Evolutionary conservation across 2,329 filamentous ascomycete genomes (phyloP).

Genomic region (Cryphonectria japonica): DNA sequence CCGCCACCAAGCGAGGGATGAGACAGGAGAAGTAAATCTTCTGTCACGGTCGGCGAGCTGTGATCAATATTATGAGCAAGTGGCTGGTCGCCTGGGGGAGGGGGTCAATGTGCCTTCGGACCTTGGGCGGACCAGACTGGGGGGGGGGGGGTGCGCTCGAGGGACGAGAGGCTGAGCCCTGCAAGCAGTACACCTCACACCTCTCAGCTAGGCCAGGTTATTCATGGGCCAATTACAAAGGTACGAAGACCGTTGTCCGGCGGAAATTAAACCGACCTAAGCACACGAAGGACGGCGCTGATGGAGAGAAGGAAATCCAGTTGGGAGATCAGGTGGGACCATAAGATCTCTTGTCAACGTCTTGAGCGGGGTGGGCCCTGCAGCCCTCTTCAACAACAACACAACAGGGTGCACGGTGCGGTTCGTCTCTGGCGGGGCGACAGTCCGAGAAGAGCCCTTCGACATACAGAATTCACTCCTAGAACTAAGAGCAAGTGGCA

Average conservation of each 20-base stretch:
- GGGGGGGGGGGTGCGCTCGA: neutral
- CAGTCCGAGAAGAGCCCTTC: neutral
- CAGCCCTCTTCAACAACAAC: constrained; percentile 6
- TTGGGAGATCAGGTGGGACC: constrained; percentile 1
- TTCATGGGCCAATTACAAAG: constrained; percentile 22
- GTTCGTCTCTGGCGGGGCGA: constrained; percentile 10
- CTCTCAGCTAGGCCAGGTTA: constrained; percentile 15
- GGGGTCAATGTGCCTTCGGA: constrained; percentile 19
- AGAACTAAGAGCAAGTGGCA: constrained; percentile 5
- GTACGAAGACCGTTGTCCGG: constrained; percentile 4
- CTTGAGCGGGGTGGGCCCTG: constrained; percentile 1
- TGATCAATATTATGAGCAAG: constrained; percentile 18
- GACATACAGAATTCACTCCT: neutral
- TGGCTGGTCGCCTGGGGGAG: neutral
- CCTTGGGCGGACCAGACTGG: constrained; percentile 23
- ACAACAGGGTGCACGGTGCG: constrained; percentile 7
- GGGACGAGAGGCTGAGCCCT: constrained; percentile 17
- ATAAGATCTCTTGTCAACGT: constrained; percentile 14
- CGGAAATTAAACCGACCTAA: constrained; percentile 17
- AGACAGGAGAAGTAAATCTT: constrained; percentile 22
- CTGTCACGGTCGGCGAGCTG: constrained; percentile 21
- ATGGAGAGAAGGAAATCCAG: neutral
- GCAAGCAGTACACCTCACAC: constrained; percentile 14
- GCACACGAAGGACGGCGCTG: constrained; percentile 12
- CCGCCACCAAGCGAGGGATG: constrained; percentile 21